These are phyloP conservation scores for Stemphylium vesicarium DNA, from an alignment of 2,329 filamentous ascomycete species.

Conservation along the genomic window DNA sequence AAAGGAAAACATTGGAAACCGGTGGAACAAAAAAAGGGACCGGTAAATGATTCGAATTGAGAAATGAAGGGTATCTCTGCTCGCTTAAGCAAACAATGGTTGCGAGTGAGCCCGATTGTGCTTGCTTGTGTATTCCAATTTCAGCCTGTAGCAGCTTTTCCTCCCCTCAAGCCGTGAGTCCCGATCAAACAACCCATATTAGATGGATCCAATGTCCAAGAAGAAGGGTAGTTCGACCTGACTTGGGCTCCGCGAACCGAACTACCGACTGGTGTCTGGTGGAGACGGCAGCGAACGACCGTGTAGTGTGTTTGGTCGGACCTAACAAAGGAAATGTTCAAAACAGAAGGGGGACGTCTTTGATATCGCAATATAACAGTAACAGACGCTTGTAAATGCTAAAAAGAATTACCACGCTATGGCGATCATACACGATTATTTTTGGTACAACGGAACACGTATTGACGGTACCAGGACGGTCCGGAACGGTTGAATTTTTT, in stretches of 20 bases:
- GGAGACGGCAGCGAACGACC: conserved; percentile 22
- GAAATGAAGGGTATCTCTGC: conserved; percentile 48
- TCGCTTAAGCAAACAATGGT: conserved; percentile 44
- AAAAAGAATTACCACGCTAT: conserved; percentile 46
- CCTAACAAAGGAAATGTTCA: conserved; percentile 45
- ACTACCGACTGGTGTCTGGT: conserved; percentile 14
- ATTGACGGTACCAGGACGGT: conserved; percentile 20
- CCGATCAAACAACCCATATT: conserved; percentile 40
- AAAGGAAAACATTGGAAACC: conserved; percentile 12
- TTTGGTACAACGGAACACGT: conserved; percentile 46
- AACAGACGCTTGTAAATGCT: conserved; percentile 49
- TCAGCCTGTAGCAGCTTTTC: conserved; percentile 39
- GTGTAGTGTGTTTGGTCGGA: conserved; percentile 29
- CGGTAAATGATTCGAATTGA: conserved; percentile 20
- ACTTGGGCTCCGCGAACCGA: conserved; percentile 23
- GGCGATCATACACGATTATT: conserved; percentile 48
- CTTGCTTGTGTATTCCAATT: conserved; percentile 43
- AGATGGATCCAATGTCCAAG: conserved; percentile 40
- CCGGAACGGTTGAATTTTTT: conserved; percentile 20
- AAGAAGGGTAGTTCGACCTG: conserved; percentile 21
- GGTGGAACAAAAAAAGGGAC: background rate
- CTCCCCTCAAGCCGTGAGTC: conserved; percentile 29
- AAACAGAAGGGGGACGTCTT: conserved; percentile 39
- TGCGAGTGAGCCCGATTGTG: conserved; percentile 44
- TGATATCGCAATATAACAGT: conserved; percentile 42